Percentiles rank a stretch among this genome's conserved stretches.
These are phyloP conservation scores for Curvularia lunata DNA, from an alignment of 2,329 filamentous ascomycete species.

Conservation along the genomic window DNA sequence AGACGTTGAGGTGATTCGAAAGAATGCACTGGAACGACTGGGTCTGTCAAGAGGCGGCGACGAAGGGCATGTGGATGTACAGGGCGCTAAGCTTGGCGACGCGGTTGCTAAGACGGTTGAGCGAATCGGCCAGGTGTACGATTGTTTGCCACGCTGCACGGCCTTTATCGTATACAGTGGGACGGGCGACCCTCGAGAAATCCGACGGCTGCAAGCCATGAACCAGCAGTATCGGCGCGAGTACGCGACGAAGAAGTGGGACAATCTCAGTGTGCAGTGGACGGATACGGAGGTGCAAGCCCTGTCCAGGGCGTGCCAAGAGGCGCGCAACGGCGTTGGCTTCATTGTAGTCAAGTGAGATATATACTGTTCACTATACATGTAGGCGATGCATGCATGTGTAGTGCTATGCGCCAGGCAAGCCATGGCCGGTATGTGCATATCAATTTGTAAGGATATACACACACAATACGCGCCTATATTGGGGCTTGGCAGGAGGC, in stretches of 20 bases:
- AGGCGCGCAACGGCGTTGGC: slow-evolving; percentile 63
- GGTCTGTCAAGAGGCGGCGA: slow-evolving; percentile 26
- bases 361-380: background rate
- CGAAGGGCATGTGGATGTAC: slow-evolving; percentile 29
- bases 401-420: background rate
- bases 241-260: slow-evolving; percentile 66
- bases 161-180: slow-evolving; percentile 69
- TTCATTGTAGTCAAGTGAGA: slow-evolving; percentile 65
- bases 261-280: slow-evolving; percentile 68
- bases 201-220: slow-evolving; percentile 62
- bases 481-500: background rate
- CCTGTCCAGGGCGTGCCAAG: slow-evolving; percentile 61
- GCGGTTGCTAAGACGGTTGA: slow-evolving; percentile 59
- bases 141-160: slow-evolving; percentile 63
- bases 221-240: slow-evolving; percentile 64
- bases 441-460: background rate
- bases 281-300: slow-evolving; percentile 68
- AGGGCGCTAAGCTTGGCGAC: slow-evolving; percentile 48
- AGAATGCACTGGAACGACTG: slow-evolving; percentile 35
- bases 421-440: background rate
- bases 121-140: slow-evolving; percentile 60
- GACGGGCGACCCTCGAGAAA: slow-evolving; percentile 66
- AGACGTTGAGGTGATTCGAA: slow-evolving; percentile 40
- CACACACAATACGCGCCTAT: background rate
- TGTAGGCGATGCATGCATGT: background rate